These are phyloP conservation scores for Plicaturopsis crispa DNA, from an alignment of 768 basidiomycete species.

Conservation along the genomic window DNA sequence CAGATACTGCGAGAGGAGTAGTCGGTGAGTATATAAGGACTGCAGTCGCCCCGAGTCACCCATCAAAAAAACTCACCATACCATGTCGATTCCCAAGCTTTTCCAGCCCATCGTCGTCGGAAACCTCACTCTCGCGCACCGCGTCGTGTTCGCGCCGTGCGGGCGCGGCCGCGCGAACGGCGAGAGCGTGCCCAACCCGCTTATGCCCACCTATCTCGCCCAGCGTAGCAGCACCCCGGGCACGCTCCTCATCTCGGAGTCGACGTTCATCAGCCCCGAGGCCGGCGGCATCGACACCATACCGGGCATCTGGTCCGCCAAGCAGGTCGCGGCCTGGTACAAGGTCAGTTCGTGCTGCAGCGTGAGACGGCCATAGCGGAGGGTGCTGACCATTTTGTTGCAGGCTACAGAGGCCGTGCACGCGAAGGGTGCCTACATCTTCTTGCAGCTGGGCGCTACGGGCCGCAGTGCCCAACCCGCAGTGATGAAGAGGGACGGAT, in stretches of 20 bases:
- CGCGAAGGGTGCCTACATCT: slow-evolving; percentile 32
- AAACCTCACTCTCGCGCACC: slow-evolving; percentile 24
- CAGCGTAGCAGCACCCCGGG: slow-evolving; percentile 32
- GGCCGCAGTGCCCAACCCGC: slow-evolving; percentile 21
- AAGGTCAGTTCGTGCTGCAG: slow-evolving; percentile 17
- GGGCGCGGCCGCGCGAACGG: slow-evolving; percentile 28
- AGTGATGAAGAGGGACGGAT: slow-evolving; percentile 12
- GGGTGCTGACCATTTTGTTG: neutral
- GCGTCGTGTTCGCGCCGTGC: slow-evolving; percentile 35
- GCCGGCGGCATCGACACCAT: slow-evolving; percentile 19
- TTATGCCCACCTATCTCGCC: slow-evolving; percentile 27
- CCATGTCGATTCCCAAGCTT: slow-evolving; percentile 19
- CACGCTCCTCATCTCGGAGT: slow-evolving; percentile 42
- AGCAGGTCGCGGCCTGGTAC: slow-evolving; percentile 40
- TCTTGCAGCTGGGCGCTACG: slow-evolving; percentile 39
- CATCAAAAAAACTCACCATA: too few relatives aligned
- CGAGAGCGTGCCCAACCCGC: slow-evolving; percentile 21
- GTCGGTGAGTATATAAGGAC: too few relatives aligned
- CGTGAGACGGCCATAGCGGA: neutral
- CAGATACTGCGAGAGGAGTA: too few relatives aligned
- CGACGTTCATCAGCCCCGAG: slow-evolving; percentile 28
- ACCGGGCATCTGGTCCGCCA: slow-evolving; percentile 31
- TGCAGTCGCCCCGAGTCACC: too few relatives aligned
- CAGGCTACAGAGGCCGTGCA: slow-evolving; percentile 35
- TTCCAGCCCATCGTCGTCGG: slow-evolving; percentile 29